phyloP scores from a whole-genome alignment of 2,329 filamentous ascomycete species.

The Fusarium newnesense region DNA sequence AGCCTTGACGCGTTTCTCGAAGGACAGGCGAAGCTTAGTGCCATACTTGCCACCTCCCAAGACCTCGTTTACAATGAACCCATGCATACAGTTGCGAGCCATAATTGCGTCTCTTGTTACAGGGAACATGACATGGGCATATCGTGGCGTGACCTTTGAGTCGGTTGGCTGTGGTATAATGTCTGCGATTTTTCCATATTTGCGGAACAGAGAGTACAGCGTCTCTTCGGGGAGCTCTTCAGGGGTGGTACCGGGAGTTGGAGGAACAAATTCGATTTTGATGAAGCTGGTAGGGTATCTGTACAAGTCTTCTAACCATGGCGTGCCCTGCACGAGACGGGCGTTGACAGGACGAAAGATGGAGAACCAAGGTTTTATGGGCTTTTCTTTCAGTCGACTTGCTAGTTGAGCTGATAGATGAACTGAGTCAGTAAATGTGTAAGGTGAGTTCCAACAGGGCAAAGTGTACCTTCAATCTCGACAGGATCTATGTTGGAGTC shows the following conservation, averaged over 20 bases:
- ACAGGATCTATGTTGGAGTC: constrained; percentile 52
- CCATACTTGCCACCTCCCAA: constrained; percentile 79
- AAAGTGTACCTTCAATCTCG: constrained; percentile 55
- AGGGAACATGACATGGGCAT: constrained; percentile 81
- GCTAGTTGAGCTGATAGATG: constrained; percentile 60
- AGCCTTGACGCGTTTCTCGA: constrained; percentile 80
- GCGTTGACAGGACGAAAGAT: constrained; percentile 78
- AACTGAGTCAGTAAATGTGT: background rate
- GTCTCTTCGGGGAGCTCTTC: constrained; percentile 87
- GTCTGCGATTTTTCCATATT: constrained; percentile 89
- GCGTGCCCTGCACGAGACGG: constrained; percentile 81
- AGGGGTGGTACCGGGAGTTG: constrained; percentile 74
- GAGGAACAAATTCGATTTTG: constrained; percentile 85
- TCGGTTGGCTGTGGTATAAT: constrained; percentile 85
- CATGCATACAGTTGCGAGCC: constrained; percentile 93
- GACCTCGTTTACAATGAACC: constrained; percentile 75
- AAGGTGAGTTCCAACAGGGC: background rate
- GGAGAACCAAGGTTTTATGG: constrained; percentile 90
- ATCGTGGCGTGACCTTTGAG: constrained; percentile 85
- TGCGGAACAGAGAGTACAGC: constrained; percentile 86
- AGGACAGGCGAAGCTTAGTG: constrained; percentile 83
- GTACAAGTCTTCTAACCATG: constrained; percentile 94
- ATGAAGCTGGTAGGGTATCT: constrained; percentile 80
- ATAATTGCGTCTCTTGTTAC: constrained; percentile 81
- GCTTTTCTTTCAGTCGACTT: constrained; percentile 72